A percentile compares a stretch with the other conserved stretches of the same genome.
These are phyloP conservation scores for Xanthoconium separans DNA, from an alignment of 1,284 basidiomycete genomes.

Conservation along the genomic window DNA sequence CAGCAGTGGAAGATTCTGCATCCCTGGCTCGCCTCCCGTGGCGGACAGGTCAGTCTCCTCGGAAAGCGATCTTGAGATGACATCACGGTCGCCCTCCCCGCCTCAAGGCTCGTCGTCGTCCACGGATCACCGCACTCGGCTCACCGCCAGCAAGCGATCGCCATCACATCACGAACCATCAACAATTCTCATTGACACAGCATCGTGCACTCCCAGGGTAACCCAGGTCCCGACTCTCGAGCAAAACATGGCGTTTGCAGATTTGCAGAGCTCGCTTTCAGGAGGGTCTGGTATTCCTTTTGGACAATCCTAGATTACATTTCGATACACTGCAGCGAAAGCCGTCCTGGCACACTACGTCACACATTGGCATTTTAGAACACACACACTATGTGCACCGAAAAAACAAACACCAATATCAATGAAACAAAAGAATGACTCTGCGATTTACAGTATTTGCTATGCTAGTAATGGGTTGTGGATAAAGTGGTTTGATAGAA, in stretches of 20 bases:
- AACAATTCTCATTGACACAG: constrained; percentile 54
- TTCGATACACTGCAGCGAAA: background rate
- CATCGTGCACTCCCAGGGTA: constrained; percentile 45
- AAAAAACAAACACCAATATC: constrained; percentile 21
- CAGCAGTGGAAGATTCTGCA: constrained; percentile 56
- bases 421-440: constrained; percentile 30
- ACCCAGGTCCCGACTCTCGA: constrained; percentile 66
- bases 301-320: constrained; percentile 11
- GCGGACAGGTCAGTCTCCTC: constrained; percentile 11
- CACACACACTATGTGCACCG: constrained; percentile 23
- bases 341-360: constrained; percentile 4
- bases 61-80: constrained; percentile 61
- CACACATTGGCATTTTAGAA: constrained; percentile 9
- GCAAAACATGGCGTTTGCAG: constrained; percentile 80
- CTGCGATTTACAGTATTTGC: constrained; percentile 27
- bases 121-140: constrained; percentile 12
- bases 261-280: constrained; percentile 49
- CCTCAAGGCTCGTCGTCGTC: constrained; percentile 22
- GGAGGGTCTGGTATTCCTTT: constrained; percentile 13
- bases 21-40: constrained; percentile 40
- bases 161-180: constrained; percentile 33
- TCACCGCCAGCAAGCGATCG: constrained; percentile 17
- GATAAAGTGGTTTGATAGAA: constrained; percentile 15
- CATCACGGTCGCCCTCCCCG: constrained; percentile 56
- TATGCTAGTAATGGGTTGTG: constrained; percentile 30